Evolutionary conservation across 345 rosid species (phyloP), one percentile per base, ranked within the genome.

Genomic region (Arabis alpina): DNA sequence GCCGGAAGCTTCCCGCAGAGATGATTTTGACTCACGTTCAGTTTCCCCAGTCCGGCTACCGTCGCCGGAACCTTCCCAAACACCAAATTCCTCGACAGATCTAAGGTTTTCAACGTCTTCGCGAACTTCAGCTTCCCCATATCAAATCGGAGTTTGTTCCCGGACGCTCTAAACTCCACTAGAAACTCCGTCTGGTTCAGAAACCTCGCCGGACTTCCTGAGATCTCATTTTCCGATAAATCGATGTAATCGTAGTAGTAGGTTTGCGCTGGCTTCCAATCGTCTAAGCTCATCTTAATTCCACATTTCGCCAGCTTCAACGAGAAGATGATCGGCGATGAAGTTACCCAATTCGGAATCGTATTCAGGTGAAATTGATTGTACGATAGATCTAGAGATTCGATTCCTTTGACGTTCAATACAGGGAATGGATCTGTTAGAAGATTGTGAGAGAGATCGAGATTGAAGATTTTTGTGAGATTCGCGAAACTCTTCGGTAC

Each of bases 181-280:
- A 90, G 66, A 71, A 62, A 82, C 52, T 82, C 85, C 0, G 94
- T 88, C 64, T 76, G 76, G 73, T 88, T 91, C 65, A 91, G 54
- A 41, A 91, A 53, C 59, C 11, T 28, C 3, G 71, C 79, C 5
- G 88, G 89, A 60, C 82, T 76, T 0, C 97, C 94, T 2, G 92
- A 64, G 39, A 88, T 84, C 24, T 91, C 81, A 63, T 91, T 91
- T 11, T 79, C 79, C 4, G 91, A 82, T 5, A 88, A 51, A 73
- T 88, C 97, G 55, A 91, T 82, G 80, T 27, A 88, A 73, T 91
- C 96, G 59, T 88, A 91, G 74, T 80, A 91, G 73, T 83, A 87
- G 0, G 85, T 82, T 66, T 84, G 34, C n/a, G 68, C 83, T 5
- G 93, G 97, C 69, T 80, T 74, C 93, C 93, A 87, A 28, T 71